These are phyloP conservation scores for Psilocybe cubensis DNA, from an alignment of 768 basidiomycete genomes.

Conservation along the genomic window DNA sequence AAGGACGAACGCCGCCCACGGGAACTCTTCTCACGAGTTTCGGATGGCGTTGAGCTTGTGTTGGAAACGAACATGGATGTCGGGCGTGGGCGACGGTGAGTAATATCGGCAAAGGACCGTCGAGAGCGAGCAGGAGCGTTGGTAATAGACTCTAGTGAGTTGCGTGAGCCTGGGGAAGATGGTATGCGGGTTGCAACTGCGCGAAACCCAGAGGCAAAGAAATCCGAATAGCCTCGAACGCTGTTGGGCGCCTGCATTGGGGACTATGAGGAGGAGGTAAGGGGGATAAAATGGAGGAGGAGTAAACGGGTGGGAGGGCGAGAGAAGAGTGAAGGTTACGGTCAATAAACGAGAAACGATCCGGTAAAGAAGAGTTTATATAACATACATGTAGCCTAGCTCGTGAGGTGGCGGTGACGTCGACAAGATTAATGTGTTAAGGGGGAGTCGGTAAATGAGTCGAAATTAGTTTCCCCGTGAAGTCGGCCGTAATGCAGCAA, in stretches of 20 bases:
- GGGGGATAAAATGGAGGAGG: slow-evolving; percentile 3
- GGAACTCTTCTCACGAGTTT: slow-evolving; percentile 11
- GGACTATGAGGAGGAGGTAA: neutral
- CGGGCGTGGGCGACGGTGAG: slow-evolving; percentile 27
- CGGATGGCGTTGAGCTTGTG: slow-evolving; percentile 13
- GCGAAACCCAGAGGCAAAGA: slow-evolving; percentile 51
- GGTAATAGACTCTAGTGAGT: slow-evolving; percentile 5
- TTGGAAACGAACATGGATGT: slow-evolving; percentile 32
- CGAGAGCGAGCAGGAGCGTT: slow-evolving; percentile 6
- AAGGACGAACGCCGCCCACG: slow-evolving; percentile 36
- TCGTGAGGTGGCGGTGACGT: slow-evolving; percentile 32
- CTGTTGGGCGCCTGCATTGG: slow-evolving; percentile 15
- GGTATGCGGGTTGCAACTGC: slow-evolving; percentile 32
- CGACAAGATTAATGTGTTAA: slow-evolving; percentile 21
- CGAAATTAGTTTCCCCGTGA: slow-evolving; percentile 11
- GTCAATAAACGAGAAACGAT: slow-evolving; percentile 1
- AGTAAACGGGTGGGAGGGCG: neutral
- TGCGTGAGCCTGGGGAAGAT: slow-evolving; percentile 11
- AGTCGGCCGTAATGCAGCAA: slow-evolving; percentile 7
- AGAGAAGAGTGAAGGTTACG: neutral
- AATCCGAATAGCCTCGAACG: slow-evolving; percentile 44
- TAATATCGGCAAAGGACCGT: slow-evolving; percentile 14
- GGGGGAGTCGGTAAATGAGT: slow-evolving; percentile 10
- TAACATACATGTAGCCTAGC: slow-evolving; percentile 3
- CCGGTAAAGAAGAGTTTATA: slow-evolving; percentile 5